Percentiles rank a stretch among this genome's conserved stretches.
Evolutionary conservation across 2,329 filamentous ascomycete species (phyloP).

Genomic region (Bipolaris gigantea): DNA sequence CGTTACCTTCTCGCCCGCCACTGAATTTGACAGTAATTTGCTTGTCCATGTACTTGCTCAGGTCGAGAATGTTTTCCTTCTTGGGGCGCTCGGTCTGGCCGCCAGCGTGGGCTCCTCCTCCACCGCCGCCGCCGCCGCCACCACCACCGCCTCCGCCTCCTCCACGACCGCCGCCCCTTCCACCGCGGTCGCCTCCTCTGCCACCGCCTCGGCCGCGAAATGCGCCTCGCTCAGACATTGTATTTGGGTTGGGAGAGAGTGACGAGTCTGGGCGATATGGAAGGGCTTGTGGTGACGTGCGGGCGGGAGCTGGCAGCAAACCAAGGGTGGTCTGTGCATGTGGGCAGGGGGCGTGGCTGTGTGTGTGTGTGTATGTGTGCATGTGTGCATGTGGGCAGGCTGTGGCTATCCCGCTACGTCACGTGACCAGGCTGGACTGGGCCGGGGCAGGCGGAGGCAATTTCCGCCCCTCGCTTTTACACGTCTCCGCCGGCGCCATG

Average conservation of each 20-base stretch:
- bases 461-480: conserved; percentile 11
- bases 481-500: conserved; percentile 11
- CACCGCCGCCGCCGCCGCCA: conserved; percentile 48
- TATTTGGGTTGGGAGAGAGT: conserved; percentile 15
- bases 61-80: conserved; percentile 97
- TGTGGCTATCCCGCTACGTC: conserved; percentile 2
- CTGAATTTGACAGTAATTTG: conserved; percentile 95
- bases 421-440: conserved; percentile 9
- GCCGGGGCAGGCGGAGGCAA: conserved; percentile 6
- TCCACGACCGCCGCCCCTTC: conserved; percentile 48
- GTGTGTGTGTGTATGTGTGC: background rate
- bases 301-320: conserved; percentile 10
- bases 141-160: conserved; percentile 46
- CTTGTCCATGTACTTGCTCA: conserved; percentile 97
- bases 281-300: conserved; percentile 27
- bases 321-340: conserved; percentile 11
- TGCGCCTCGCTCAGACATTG: conserved; percentile 60
- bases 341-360: background rate
- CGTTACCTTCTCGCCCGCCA: conserved; percentile 80
- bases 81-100: conserved; percentile 70
- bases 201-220: conserved; percentile 50
- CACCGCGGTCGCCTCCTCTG: conserved; percentile 43
- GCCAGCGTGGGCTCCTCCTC: conserved; percentile 44
- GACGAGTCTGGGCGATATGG: conserved; percentile 10
- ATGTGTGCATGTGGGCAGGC: no score